A percentile compares a stretch with the other conserved stretches of the same genome.
Evolutionary conservation across 371 early-diverging fungal genomes (phyloP).

Genomic region (Apophysomyces trapeziformis): DNA sequence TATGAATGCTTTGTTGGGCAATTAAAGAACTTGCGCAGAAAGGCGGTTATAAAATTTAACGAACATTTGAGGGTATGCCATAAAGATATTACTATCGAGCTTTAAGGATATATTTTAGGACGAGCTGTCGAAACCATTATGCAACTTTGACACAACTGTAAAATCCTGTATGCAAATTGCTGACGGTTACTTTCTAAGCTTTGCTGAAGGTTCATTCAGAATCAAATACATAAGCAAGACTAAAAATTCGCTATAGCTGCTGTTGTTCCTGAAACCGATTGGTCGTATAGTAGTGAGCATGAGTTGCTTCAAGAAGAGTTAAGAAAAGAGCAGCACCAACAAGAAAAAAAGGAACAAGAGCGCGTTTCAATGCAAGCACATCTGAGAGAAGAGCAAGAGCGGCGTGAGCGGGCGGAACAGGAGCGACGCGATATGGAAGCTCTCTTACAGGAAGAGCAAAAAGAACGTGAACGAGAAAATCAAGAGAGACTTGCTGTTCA

Average conservation of each 20-base stretch:
- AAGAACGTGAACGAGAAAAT: no score
- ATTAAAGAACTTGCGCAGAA: conserved; percentile 82
- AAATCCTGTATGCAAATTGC: conserved; percentile 45
- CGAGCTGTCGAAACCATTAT: conserved; percentile 46
- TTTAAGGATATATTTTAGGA: conserved; percentile 29
- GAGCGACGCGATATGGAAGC: no score
- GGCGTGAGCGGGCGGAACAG: no score
- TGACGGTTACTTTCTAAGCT: conserved; percentile 34
- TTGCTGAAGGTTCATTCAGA: conserved; percentile 33
- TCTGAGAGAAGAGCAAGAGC: no score
- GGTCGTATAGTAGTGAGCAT: conserved; percentile 75
- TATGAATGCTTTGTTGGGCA: conserved; percentile 84
- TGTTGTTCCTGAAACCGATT: conserved; percentile 70
- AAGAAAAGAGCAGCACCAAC: no score
- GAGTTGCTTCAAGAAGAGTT: conserved; percentile 70
- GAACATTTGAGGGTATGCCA: conserved; percentile 30
- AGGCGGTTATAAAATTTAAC: conserved; percentile 67
- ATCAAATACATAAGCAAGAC: not conserved
- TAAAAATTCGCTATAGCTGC: conserved; percentile 33
- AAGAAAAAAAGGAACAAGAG: no score
- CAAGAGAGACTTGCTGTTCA: no score
- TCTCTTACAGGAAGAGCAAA: no score
- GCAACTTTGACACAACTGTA: conserved; percentile 63
- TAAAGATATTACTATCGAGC: not conserved
- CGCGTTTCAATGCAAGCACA: no score